phyloP scores from a whole-genome alignment of 257 asterid species.

The Gentiana straminea region DNA sequence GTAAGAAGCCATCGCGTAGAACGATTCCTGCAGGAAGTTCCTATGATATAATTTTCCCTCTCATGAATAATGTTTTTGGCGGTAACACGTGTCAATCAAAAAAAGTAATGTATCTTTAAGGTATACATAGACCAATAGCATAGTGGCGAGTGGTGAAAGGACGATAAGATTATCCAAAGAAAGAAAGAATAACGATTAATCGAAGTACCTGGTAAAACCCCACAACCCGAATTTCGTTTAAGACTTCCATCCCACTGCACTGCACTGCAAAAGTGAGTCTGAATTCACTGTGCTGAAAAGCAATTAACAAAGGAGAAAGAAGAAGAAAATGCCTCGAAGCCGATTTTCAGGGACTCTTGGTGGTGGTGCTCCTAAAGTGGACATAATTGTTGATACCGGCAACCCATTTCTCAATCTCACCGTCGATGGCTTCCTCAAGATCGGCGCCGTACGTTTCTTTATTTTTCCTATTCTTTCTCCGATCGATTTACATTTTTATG shows the following conservation, averaged over 20 bases:
- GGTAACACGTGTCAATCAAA: background rate
- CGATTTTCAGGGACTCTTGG: conserved; percentile 30
- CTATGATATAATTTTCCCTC: background rate
- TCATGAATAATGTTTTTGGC: background rate
- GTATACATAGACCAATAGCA: too few species aligned
- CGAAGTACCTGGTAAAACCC: too few species aligned
- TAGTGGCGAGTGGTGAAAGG: too few species aligned
- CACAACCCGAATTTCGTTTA: too few species aligned
- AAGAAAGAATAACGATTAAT: too few species aligned
- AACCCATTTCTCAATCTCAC: conserved; percentile 65
- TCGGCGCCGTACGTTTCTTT: conserved; percentile 42
- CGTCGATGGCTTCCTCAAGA: conserved; percentile 67
- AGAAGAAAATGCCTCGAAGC: conserved; percentile 30
- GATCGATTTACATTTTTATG: background rate
- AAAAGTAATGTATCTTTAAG: too few species aligned
- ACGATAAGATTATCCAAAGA: too few species aligned
- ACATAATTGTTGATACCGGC: conserved; percentile 49
- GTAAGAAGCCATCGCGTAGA: too few species aligned
- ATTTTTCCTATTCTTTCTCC: background rate
- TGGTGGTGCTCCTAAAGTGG: conserved; percentile 35
- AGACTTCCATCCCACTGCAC: too few species aligned
- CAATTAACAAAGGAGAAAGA: background rate
- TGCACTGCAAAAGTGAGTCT: background rate
- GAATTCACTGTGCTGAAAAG: background rate
- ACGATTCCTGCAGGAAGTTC: too few species aligned